Evolutionary conservation across 1,139 yeast genomes (phyloP), one percentile per base, ranked within the genome.

Genomic region (Magnusiomyces paraingens): DNA sequence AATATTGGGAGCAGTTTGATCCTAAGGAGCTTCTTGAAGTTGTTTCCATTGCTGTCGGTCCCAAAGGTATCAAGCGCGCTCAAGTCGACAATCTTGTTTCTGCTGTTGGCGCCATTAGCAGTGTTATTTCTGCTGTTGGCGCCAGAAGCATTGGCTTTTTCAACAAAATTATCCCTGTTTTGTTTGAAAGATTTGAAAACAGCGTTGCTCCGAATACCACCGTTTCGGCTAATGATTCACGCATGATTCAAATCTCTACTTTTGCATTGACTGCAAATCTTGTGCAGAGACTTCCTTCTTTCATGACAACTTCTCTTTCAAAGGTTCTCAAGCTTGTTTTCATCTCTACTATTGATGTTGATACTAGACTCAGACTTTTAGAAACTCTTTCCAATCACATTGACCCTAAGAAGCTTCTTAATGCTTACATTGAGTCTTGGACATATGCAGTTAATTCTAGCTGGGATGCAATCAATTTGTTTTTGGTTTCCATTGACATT

Each of bases 81-180:
- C 73, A 75, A 50, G 68, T 69, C 40, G 94, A 86, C 62, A 72
- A 86, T n/a, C 75, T 84, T 44, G 80, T 93, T 49, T 80, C 96
- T 1, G 80, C 96, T 1, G 75, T 90, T 56, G 81, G 84, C 63
- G 83, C 86, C 55, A 79, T 88, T 58, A 82, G 88, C 53, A 82
- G 84, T 58, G 72, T 88, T 55, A 79, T 88, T 53, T 81, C 83
- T 54, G 78, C 82, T 17, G 71, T 91, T 51, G 99, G 99, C 49
- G 93, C 95, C 29, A 86, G 89, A 64, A 78, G 85, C 57, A 85
- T 93, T 68, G 94, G 96, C 6, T 81, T 78, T 64, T 88, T 89
- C 75, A 88, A 96, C 36, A 84, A 83, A 68, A 83, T 91, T 63
- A 81, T 93, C 57, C 90, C 93, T 14, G 87, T 88, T 14, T 76